Percentiles rank a stretch among this genome's conserved stretches.
These are phyloP conservation scores for Gonium pectorale DNA, from an alignment of 139 green algal genomes.

Conservation along the genomic window DNA sequence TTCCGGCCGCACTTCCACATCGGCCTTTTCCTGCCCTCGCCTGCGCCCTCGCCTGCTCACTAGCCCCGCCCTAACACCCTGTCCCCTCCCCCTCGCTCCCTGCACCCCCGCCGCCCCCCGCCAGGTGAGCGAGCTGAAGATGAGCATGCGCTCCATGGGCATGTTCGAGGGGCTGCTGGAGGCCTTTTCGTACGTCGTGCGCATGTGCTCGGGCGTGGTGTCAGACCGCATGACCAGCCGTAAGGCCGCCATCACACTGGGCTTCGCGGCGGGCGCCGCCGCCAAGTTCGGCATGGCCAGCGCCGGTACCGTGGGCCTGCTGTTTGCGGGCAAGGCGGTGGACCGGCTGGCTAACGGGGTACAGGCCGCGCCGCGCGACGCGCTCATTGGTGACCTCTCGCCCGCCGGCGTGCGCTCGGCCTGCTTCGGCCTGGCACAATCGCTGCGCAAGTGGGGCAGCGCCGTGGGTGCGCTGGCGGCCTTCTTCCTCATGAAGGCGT, in stretches of 20 bases:
- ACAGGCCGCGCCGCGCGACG: slow-evolving; percentile 71
- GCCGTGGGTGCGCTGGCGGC: slow-evolving; percentile 62
- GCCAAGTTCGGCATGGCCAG: slow-evolving; percentile 72
- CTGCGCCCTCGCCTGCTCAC: no score
- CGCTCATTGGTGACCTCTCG: slow-evolving; percentile 71
- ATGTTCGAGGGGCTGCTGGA: slow-evolving; percentile 76
- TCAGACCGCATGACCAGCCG: slow-evolving; percentile 66
- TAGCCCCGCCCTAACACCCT: background rate
- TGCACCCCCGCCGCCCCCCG: background rate
- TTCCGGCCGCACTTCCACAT: background rate
- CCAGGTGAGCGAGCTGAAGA: slow-evolving; percentile 68
- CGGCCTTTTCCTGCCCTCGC: background rate
- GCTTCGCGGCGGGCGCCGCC: slow-evolving; percentile 65
- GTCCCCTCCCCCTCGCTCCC: background rate
- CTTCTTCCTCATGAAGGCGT: slow-evolving; percentile 74
- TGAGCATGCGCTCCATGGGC: slow-evolving; percentile 70
- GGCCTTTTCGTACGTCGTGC: slow-evolving; percentile 74
- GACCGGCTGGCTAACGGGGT: slow-evolving; percentile 74
- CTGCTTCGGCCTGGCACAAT: slow-evolving; percentile 75
- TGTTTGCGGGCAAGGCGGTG: slow-evolving; percentile 70
- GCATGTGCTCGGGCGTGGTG: slow-evolving; percentile 68
- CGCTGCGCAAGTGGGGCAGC: slow-evolving; percentile 71
- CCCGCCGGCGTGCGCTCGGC: slow-evolving; percentile 55
- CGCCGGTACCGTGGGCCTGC: slow-evolving; percentile 45
- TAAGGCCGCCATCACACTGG: slow-evolving; percentile 71